Evolutionary conservation across 2,329 filamentous ascomycete species (phyloP).

Genomic region (Trichoderma sp.): DNA sequence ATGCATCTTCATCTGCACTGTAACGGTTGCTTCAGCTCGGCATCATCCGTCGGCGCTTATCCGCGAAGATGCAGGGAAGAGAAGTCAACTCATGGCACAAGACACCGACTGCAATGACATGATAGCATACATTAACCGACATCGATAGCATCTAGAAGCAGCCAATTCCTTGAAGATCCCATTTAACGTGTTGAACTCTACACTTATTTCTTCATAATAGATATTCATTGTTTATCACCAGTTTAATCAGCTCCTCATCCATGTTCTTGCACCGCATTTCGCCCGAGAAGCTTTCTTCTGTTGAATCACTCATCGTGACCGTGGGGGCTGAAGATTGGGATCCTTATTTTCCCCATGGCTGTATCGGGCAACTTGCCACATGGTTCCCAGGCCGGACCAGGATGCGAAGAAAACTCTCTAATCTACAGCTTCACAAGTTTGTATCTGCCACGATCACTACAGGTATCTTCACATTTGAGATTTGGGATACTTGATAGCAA

Average conservation of each 20-base stretch:
- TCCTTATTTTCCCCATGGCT: neutral
- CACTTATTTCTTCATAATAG: neutral
- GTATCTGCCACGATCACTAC: neutral
- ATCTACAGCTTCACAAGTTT: too few species aligned
- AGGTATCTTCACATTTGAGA: neutral
- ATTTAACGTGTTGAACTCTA: neutral
- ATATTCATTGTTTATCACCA: neutral
- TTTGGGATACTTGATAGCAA: neutral
- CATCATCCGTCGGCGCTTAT: neutral
- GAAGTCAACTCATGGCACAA: neutral
- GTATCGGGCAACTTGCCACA: neutral
- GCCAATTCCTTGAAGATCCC: too few species aligned
- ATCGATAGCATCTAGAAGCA: too few species aligned
- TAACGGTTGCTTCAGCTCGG: neutral
- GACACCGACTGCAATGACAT: neutral
- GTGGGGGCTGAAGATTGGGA: neutral
- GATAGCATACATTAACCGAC: neutral
- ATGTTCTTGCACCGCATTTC: neutral
- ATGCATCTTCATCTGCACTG: neutral
- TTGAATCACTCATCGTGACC: neutral
- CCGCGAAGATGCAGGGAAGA: neutral
- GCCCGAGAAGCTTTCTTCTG: neutral
- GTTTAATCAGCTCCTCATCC: neutral
- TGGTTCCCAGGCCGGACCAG: fast-evolving
- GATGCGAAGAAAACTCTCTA: too few species aligned